Evolutionary conservation across 2,329 filamentous ascomycete genomes (phyloP).

Genomic region (Stagonosporopsis vannaccii): DNA sequence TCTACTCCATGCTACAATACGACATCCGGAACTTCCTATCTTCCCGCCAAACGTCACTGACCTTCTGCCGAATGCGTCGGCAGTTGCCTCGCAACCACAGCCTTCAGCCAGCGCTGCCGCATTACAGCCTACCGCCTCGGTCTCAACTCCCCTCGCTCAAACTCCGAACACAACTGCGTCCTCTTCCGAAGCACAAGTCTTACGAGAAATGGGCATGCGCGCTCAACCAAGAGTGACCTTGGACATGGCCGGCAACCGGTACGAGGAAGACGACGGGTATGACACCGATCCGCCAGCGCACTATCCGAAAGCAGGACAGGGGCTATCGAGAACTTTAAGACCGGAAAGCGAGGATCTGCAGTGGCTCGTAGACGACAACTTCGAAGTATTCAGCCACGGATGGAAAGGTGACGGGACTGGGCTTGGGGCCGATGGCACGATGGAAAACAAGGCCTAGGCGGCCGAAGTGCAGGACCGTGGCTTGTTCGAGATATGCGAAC

Average conservation of each 20-base stretch:
- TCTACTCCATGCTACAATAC: slow-evolving; percentile 66
- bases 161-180: slow-evolving; percentile 38
- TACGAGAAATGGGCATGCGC: slow-evolving; percentile 32
- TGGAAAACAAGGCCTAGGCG: slow-evolving; percentile 19
- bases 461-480: not conserved
- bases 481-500: not conserved
- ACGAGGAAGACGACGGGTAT: slow-evolving; percentile 61
- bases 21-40: slow-evolving; percentile 71
- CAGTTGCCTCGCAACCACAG: slow-evolving; percentile 21
- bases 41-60: slow-evolving; percentile 57
- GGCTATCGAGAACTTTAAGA: slow-evolving; percentile 61
- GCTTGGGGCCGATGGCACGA: slow-evolving; percentile 37
- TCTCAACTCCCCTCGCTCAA: slow-evolving; percentile 26
- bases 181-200: slow-evolving; percentile 45
- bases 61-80: slow-evolving; percentile 30
- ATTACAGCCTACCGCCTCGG: slow-evolving; percentile 43
- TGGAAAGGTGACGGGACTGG: slow-evolving; percentile 47
- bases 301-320: slow-evolving; percentile 69
- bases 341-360: slow-evolving; percentile 66
- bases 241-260: slow-evolving; percentile 32
- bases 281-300: slow-evolving; percentile 61
- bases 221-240: slow-evolving; percentile 26
- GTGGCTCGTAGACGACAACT: slow-evolving; percentile 68
- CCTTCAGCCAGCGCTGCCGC: slow-evolving; percentile 18
- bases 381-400: slow-evolving; percentile 64